Conservation (phyloP, 2,329 filamentous ascomycete genomes). For the Talaromyces verruculosus region DNA sequence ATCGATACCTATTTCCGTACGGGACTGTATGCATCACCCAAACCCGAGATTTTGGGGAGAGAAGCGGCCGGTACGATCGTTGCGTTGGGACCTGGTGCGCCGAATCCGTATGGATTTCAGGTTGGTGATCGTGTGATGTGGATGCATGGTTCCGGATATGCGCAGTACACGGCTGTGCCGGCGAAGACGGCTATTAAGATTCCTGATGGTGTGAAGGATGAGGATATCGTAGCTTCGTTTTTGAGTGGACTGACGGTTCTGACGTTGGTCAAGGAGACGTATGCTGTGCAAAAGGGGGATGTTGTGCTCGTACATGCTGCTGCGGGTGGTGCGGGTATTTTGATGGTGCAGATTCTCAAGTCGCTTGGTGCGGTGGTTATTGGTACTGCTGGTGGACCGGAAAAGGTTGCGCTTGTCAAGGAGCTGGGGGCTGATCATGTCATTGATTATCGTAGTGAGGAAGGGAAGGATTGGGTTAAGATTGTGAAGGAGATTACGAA, state of each 20-base stretch:
- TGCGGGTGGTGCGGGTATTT: slow-evolving; percentile 75
- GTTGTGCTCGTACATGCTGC: slow-evolving; percentile 84
- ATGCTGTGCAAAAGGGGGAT: slow-evolving; percentile 69
- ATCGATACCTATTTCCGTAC: slow-evolving; percentile 91
- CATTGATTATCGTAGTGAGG: slow-evolving; percentile 80
- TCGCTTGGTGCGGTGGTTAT: slow-evolving; percentile 74
- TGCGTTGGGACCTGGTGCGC: slow-evolving; percentile 54
- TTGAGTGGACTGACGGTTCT: slow-evolving; percentile 82
- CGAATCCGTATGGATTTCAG: slow-evolving; percentile 55
- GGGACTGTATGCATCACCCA: slow-evolving; percentile 71
- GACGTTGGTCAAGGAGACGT: slow-evolving; percentile 72
- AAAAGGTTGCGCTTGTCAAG: slow-evolving; percentile 70
- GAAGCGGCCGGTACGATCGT: slow-evolving; percentile 74
- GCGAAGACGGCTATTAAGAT: slow-evolving; percentile 60
- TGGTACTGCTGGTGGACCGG: slow-evolving; percentile 70
- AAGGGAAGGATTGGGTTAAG: slow-evolving; percentile 75
- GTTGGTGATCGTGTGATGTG: slow-evolving; percentile 72
- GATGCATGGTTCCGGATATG: slow-evolving; percentile 58
- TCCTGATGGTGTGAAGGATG: slow-evolving; percentile 60
- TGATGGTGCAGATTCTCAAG: slow-evolving; percentile 73
- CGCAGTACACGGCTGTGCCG: slow-evolving; percentile 58
- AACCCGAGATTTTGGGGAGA: slow-evolving; percentile 75
- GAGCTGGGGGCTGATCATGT: slow-evolving; percentile 66
- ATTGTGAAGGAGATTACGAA: slow-evolving; percentile 80
- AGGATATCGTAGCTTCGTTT: slow-evolving; percentile 67